Base-by-base conservation (phyloP, 2,329 filamentous ascomycete species). In the Aaosphaeria arxii region DNA sequence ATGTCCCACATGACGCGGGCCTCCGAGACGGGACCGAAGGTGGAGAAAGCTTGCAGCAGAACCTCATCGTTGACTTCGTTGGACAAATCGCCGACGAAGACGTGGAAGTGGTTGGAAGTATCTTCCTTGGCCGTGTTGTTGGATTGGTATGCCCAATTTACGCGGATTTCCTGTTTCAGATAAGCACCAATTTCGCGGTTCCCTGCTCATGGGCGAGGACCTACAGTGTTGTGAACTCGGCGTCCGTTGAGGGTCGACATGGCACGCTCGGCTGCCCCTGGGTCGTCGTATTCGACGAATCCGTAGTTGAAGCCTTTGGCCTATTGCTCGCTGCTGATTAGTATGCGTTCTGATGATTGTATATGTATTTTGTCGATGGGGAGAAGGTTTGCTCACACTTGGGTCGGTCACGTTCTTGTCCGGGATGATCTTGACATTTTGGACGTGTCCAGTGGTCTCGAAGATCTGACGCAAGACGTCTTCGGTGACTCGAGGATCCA, bases 1-100 rank as follows among this genome's bases (percentile, higher is more conserved):
- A 99, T 99, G 72, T 99, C 94, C 94, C 94, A 99, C 94, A 99
- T 99, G 56, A 99, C 94, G 63, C 94, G 91, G 51, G 94, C 94
- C 74, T 99, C 94, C 3, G 94, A 99, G 43, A 99, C 91, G 9
- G 86, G 89, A 38, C 94, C 94, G 71, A 97, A 99, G 40, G 90
- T 90, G 42, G 90, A 95, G 74, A 99, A 99, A 9, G 94, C 94
- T 73, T 96, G 91, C 11, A 88, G 79, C 24, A 99, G 81, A 45
- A 96, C 84, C 66, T 99, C 94, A 62, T 99, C 94, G 63, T 99
- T 99, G 71, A 99, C 94, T 72, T 99, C 94, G 66, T 99, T 99
- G 62, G 91, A 96, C 48, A 99, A 76, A 69, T 99, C 94, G 52
- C 94, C 94, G 48, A 99, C 94, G 60, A 99, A 99, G 67, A 99